These are phyloP conservation scores for Inga leiocalycina DNA, from an alignment of 306 rosid species.

Conservation along the genomic window DNA sequence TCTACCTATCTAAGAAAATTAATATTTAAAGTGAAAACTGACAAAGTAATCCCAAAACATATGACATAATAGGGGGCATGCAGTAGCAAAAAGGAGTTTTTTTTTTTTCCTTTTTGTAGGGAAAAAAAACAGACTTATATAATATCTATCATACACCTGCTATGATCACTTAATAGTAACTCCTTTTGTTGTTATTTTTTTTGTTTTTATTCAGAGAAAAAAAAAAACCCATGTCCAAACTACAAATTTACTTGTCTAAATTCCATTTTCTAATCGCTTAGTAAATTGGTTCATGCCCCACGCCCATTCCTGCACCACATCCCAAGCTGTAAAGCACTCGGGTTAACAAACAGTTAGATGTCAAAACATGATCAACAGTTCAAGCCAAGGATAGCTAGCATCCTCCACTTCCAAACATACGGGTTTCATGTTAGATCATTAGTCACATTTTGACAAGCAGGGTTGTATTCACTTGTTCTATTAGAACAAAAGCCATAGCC, in stretches of 20 bases:
- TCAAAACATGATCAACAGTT: background rate
- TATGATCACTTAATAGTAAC: background rate
- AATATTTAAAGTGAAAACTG: background rate
- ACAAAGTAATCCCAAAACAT: background rate
- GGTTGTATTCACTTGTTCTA: background rate
- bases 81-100: background rate
- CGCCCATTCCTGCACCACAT: background rate
- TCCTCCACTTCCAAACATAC: background rate
- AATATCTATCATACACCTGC: background rate
- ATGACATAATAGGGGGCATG: background rate
- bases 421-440: background rate
- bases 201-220: background rate
- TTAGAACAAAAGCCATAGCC: background rate
- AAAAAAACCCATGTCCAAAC: background rate
- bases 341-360: background rate
- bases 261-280: background rate
- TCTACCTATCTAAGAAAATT: background rate
- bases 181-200: background rate
- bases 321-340: background rate
- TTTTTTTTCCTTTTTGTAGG: background rate
- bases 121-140: background rate
- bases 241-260: background rate
- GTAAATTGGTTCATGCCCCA: background rate
- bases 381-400: background rate
- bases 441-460: background rate